Percentiles rank a stretch among this genome's conserved stretches.
These are phyloP conservation scores for Vitis vinifera DNA, from an alignment of 164 flowering plant species.

Conservation along the genomic window DNA sequence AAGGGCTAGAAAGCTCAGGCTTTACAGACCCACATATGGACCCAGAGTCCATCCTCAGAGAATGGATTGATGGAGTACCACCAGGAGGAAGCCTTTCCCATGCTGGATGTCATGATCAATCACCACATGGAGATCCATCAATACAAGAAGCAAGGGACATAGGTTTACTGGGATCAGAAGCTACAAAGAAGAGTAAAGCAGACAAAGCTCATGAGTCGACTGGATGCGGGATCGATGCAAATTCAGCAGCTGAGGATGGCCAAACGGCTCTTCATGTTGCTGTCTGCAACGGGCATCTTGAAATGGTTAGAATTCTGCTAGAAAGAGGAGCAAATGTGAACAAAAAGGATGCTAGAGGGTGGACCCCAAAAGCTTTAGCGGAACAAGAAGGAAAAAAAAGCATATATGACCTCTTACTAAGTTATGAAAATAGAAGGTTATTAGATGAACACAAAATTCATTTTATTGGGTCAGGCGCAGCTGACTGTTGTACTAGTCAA, in stretches of 20 bases:
- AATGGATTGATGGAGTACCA: conserved; percentile 33
- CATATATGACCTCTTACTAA: conserved; percentile 33
- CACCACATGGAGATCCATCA: conserved; percentile 15
- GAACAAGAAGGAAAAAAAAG: conserved; percentile 38
- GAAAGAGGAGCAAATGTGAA: conserved; percentile 46
- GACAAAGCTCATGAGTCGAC: conserved; percentile 8
- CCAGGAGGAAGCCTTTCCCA: conserved; percentile 15
- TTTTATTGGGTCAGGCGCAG: conserved; percentile 21
- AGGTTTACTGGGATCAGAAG: conserved; percentile 9
- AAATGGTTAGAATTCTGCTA: conserved; percentile 42
- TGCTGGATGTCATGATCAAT: conserved; percentile 20
- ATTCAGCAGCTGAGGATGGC: conserved; percentile 24
- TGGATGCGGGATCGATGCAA: conserved; percentile 16
- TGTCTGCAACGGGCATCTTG: conserved; percentile 35
- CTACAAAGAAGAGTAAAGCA: conserved; percentile 14
- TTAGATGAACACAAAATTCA: conserved; percentile 44
- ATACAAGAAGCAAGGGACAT: conserved; percentile 17
- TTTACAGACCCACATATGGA: conserved; percentile 30
- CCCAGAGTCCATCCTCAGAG: conserved; percentile 22
- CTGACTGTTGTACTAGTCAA: conserved; percentile 12
- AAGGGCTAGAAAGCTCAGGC: conserved; percentile 32
- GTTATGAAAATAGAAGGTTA: conserved; percentile 30
- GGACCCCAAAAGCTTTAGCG: conserved; percentile 48
- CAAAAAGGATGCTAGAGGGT: conserved; percentile 40
- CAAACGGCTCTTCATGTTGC: conserved; percentile 50